These are phyloP conservation scores for Camellia granthamiana DNA, from an alignment of 148 eudicot species.

Conservation along the genomic window DNA sequence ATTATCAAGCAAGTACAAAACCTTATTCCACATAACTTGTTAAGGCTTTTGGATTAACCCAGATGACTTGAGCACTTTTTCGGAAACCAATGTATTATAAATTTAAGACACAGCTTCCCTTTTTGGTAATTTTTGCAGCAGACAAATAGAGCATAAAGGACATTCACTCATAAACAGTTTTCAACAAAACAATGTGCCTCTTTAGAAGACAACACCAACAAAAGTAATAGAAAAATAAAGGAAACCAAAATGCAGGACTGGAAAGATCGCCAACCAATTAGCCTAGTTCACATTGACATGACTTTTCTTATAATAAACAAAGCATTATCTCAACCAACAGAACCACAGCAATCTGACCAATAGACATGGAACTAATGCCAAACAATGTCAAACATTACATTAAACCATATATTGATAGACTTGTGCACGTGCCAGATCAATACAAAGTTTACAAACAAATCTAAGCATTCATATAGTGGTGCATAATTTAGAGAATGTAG, in stretches of 20 bases:
- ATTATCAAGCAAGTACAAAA: no score
- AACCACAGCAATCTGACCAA: background rate
- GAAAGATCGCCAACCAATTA: background rate
- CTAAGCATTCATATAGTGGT: background rate
- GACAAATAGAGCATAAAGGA: background rate
- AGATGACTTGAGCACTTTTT: background rate
- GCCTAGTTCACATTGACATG: background rate
- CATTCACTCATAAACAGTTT: background rate
- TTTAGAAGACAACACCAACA: background rate
- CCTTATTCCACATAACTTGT: no score
- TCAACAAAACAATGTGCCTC: background rate
- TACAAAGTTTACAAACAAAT: background rate
- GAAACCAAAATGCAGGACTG: background rate
- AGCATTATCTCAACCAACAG: background rate
- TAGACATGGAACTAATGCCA: background rate
- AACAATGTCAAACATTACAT: background rate
- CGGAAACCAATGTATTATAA: background rate
- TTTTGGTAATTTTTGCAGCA: background rate
- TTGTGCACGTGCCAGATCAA: background rate
- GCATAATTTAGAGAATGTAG: no score
- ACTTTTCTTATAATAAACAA: background rate
- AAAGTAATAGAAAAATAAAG: no score
- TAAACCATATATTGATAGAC: background rate
- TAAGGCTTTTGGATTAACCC: background rate
- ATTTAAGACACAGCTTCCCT: background rate